These are phyloP conservation scores for Thelephora aurantiotincta DNA, from an alignment of 768 basidiomycete genomes.

Conservation along the genomic window DNA sequence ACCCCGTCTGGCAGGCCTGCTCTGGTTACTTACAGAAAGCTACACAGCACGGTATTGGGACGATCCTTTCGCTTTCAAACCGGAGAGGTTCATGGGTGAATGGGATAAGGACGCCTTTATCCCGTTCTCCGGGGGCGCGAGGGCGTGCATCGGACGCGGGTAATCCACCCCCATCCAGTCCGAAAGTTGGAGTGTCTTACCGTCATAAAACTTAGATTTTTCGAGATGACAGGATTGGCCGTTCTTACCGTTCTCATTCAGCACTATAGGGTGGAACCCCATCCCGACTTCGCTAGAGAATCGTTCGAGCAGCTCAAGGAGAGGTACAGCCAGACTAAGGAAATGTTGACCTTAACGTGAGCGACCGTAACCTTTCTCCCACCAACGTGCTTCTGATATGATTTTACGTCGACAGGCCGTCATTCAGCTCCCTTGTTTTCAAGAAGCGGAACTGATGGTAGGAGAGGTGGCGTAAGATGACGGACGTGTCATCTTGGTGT, in stretches of 20 bases:
- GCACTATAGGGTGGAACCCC: conserved; percentile 30
- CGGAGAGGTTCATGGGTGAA: conserved; percentile 34
- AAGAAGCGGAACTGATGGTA: too few species aligned
- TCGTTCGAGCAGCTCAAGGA: conserved; percentile 30
- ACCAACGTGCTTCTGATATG: too few species aligned
- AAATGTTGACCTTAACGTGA: too few species aligned
- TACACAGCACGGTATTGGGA: conserved; percentile 23
- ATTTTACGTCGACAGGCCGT: too few species aligned
- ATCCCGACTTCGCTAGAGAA: conserved; percentile 31
- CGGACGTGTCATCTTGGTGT: too few species aligned
- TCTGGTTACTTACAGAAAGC: not conserved
- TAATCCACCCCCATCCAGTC: conserved; percentile 7
- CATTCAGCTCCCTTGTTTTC: too few species aligned
- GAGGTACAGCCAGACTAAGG: too few species aligned
- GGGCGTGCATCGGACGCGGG: conserved; percentile 32
- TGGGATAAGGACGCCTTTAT: conserved; percentile 42
- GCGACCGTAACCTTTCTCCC: too few species aligned
- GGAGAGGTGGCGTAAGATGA: too few species aligned
- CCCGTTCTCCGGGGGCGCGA: conserved; percentile 35
- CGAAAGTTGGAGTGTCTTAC: conserved; percentile 10
- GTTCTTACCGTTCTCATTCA: conserved; percentile 34
- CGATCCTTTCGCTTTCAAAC: conserved; percentile 22
- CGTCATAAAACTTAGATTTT: conserved; percentile 16
- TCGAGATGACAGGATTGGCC: conserved; percentile 38
- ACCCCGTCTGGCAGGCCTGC: not conserved